Evolutionary conservation across 139 green algal species (phyloP), one percentile per base, ranked within the genome.

Genomic region (Mychonastes homosphaera): DNA sequence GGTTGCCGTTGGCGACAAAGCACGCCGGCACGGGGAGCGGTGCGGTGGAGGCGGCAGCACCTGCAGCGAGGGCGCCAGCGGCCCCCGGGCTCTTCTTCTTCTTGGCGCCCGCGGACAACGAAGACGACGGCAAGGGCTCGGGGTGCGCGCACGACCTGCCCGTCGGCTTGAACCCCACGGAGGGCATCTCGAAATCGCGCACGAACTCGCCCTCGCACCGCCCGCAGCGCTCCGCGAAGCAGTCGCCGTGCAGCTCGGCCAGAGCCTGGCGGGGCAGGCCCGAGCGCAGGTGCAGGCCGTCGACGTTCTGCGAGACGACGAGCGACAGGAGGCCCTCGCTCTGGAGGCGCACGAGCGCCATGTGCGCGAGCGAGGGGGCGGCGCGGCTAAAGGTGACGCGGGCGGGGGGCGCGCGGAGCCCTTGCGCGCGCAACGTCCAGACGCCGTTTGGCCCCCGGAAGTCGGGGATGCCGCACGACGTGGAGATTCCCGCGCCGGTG

Each of bases 221-320:
- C 15, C 53, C 27, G 73, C 91, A 98, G 24, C 72, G 63, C 74
- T 98, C 91, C 15, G 71, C 71, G 58, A 97, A 96, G 71, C 87
- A 95, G 76, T 95, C 96, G 63, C 91, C 91, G 63, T 98, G 91
- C 64, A 98, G 78, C 78, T 98, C 91, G 3, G 91, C 84, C 6
- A 97, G 64, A 52, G 71, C 21, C 1, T 54, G 46, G 5, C 63
- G 52, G 0, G 81, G 84, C 18, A 90, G 50, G 15, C 65, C 90
- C 6, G 75, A 85, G 23, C 90, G 77, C 43, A 91, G 67, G 73
- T 98, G 90, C 64, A 97, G 64, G 26, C 79, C 74, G 68, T 97
- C 91, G n/a, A 93, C 84, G 57, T 94, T 92, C 62, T 92, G 7
- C 19, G 8, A 8, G 41, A n/a, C 19, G 7, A 90, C 57, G 15